Evolutionary conservation across 2,329 filamentous ascomycete species (phyloP).

Genomic region (Westerdykella aurantiaca): DNA sequence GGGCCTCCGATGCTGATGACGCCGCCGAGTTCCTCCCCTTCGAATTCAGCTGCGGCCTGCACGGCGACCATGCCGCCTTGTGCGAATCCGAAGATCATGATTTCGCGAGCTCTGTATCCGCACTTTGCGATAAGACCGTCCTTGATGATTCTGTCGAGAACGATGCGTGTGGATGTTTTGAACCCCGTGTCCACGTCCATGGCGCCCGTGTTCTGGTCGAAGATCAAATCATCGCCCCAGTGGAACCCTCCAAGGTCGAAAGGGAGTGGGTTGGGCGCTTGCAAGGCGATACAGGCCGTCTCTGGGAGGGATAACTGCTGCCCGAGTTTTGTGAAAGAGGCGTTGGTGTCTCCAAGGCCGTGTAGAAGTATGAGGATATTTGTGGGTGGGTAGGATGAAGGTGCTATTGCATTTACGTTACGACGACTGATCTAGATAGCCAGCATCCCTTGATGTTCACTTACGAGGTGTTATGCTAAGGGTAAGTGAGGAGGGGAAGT

Average conservation of each 20-base stretch:
- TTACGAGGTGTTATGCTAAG: constrained; percentile 44
- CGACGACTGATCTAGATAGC: constrained; percentile 2
- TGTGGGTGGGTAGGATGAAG: constrained; percentile 52
- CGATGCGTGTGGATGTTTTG: constrained; percentile 36
- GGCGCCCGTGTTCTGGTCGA: constrained; percentile 47
- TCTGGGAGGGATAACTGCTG: constrained; percentile 66
- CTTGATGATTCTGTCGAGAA: constrained; percentile 42
- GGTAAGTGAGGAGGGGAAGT: constrained; percentile 40
- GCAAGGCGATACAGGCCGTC: constrained; percentile 68
- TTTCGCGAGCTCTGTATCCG: constrained; percentile 45
- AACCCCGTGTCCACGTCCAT: constrained; percentile 54
- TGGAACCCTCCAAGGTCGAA: constrained; percentile 61
- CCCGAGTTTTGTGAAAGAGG: constrained; percentile 64
- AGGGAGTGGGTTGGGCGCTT: constrained; percentile 64
- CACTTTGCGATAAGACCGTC: constrained; percentile 46
- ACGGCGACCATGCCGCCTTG: constrained; percentile 55
- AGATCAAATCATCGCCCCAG: constrained; percentile 56
- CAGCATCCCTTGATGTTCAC: constrained; percentile 9
- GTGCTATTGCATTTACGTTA: not conserved
- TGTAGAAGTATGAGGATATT: constrained; percentile 78
- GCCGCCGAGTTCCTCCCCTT: constrained; percentile 48
- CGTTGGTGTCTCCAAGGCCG: constrained; percentile 71
- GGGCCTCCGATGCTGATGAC: constrained; percentile 59
- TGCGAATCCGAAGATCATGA: constrained; percentile 52
- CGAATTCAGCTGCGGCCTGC: constrained; percentile 36